A percentile compares a stretch with the other conserved stretches of the same genome.
phyloP scores from a whole-genome alignment of 2,329 filamentous ascomycete species.

The Celoporthe dispersa region DNA sequence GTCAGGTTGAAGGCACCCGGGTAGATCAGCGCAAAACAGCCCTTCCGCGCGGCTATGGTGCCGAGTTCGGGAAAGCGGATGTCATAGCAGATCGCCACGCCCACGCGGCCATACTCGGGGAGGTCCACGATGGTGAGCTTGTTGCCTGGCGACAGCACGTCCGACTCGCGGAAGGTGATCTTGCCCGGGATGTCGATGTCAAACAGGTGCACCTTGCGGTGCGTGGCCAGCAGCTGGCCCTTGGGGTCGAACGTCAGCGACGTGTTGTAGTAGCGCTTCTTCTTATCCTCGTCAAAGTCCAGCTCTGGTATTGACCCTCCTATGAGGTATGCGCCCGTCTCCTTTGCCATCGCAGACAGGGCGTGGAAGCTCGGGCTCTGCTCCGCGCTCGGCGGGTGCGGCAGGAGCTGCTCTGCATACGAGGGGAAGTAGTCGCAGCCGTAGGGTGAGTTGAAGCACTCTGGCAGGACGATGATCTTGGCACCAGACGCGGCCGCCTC shows the following conservation, averaged over 20 bases:
- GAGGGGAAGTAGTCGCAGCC: slow-evolving; percentile 87
- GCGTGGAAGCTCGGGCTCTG: slow-evolving; percentile 86
- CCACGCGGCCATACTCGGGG: slow-evolving; percentile 86
- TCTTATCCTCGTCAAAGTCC: slow-evolving; percentile 47
- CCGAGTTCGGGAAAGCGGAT: slow-evolving; percentile 95
- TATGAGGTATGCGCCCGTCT: slow-evolving; percentile 79
- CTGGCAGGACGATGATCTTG: slow-evolving; percentile 87
- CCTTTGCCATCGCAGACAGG: slow-evolving; percentile 76
- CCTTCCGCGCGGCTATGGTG: slow-evolving; percentile 82
- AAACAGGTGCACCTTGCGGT: slow-evolving; percentile 95
- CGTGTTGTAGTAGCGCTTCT: slow-evolving; percentile 85
- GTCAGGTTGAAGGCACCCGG: slow-evolving; percentile 97
- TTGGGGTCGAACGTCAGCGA: slow-evolving; percentile 79
- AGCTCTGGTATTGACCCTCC: slow-evolving; percentile 93
- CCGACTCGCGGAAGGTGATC: slow-evolving; percentile 88
- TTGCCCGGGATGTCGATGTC: slow-evolving; percentile 97
- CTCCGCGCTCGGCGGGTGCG: slow-evolving; percentile 70
- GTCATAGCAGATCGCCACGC: slow-evolving; percentile 95
- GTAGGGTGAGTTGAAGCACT: slow-evolving; percentile 99
- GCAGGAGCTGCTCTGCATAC: slow-evolving; percentile 86
- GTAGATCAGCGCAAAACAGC: slow-evolving; percentile 87
- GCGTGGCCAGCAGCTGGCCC: slow-evolving; percentile 80
- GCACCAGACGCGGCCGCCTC: slow-evolving; percentile 78
- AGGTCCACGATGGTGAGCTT: slow-evolving; percentile 84
- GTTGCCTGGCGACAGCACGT: slow-evolving; percentile 84